phyloP scores from a whole-genome alignment of 2,329 filamentous ascomycete genomes.

The Pestalotiopsis sp. region DNA sequence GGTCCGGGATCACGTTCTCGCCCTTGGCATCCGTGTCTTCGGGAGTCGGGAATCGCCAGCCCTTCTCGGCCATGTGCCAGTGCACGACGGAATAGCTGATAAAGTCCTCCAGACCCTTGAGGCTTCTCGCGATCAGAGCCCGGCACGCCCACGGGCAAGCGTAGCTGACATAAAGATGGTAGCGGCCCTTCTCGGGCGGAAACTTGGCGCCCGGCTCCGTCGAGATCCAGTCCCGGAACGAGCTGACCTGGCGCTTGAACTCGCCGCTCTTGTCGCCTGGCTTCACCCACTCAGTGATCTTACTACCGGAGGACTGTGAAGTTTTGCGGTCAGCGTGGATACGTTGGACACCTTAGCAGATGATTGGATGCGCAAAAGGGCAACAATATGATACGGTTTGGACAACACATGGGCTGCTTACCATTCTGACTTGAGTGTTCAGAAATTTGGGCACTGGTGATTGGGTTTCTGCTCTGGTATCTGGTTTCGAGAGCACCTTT shows the following conservation, averaged over 20 bases:
- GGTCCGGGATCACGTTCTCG: conserved; percentile 67
- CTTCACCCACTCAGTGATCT: conserved; percentile 84
- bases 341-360: not conserved
- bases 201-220: conserved; percentile 73
- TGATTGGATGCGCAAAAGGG: not conserved
- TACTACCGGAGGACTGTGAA: conserved; percentile 30
- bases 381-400: not conserved
- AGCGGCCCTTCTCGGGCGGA: conserved; percentile 83
- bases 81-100: conserved; percentile 83
- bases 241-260: conserved; percentile 86
- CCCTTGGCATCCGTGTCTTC: conserved; percentile 59
- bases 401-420: conserved; percentile 12
- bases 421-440: conserved; percentile 26
- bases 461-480: conserved; percentile 14
- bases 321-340: not conserved
- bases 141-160: conserved; percentile 94
- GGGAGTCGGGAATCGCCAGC: conserved; percentile 80
- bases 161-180: conserved; percentile 94
- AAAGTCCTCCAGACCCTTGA: conserved; percentile 90
- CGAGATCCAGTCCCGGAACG: conserved; percentile 82
- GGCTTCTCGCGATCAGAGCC: conserved; percentile 81
- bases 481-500: conserved; percentile 4
- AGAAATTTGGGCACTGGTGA: not conserved
- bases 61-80: conserved; percentile 77
- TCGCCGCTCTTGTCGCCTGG: conserved; percentile 80